These are phyloP conservation scores for Geotrichum citri-aurantii DNA, from an alignment of 1,139 yeast species.

Conservation along the genomic window DNA sequence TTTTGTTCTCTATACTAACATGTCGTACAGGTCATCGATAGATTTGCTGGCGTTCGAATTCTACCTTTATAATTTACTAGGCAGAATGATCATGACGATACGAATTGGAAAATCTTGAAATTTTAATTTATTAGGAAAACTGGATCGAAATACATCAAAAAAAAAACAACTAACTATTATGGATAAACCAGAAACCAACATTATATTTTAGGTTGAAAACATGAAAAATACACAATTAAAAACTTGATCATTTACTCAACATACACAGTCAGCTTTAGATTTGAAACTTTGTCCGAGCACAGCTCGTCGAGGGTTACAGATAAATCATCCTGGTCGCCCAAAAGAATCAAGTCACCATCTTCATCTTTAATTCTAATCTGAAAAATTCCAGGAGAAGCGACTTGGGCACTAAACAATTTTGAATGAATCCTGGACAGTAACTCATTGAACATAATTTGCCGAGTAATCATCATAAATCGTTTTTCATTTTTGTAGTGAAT, in stretches of 20 bases:
- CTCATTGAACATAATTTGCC: not conserved
- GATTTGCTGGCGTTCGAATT: conserved; percentile 13
- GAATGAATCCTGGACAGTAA: not conserved
- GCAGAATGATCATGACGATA: not conserved
- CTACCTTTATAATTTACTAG: conserved; percentile 10
- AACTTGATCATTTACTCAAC: not conserved
- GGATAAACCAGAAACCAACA: not conserved
- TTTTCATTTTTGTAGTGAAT: not conserved
- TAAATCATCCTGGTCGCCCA: conserved; percentile 18
- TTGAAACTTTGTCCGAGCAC: not conserved
- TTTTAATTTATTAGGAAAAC: not conserved
- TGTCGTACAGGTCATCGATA: conserved; percentile 10
- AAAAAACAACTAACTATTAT: not conserved
- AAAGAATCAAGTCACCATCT: conserved; percentile 16
- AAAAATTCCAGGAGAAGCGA: not conserved
- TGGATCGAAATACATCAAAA: not conserved
- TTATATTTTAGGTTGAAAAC: too few species aligned
- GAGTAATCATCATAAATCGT: not conserved
- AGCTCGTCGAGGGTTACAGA: conserved; percentile 9
- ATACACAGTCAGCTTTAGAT: conserved; percentile 1
- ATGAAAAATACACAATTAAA: too few species aligned
- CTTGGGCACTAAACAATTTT: not conserved
- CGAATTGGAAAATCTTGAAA: not conserved
- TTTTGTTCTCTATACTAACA: not conserved
- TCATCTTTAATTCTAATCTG: conserved; percentile 14